Percentiles rank a stretch among this genome's conserved stretches.
phyloP scores from a whole-genome alignment of 2,329 filamentous ascomycete genomes.

The Claviceps africana region DNA sequence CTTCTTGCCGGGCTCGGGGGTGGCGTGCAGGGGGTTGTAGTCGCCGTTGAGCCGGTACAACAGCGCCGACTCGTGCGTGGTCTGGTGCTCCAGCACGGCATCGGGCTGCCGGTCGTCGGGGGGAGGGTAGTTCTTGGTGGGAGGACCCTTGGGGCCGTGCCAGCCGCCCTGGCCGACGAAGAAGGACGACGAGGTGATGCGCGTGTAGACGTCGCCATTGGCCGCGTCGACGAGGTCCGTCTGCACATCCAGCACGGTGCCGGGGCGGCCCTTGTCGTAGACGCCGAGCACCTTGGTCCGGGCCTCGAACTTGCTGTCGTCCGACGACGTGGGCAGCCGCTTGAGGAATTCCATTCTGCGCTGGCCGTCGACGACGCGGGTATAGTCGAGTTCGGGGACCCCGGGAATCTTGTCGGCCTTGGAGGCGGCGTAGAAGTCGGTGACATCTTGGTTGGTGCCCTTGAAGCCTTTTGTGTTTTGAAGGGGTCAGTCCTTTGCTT shows the following conservation, averaged over 20 bases:
- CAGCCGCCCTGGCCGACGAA: slow-evolving; percentile 69
- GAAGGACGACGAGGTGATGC: slow-evolving; percentile 57
- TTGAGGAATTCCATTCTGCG: slow-evolving; percentile 66
- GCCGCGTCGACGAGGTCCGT: slow-evolving; percentile 58
- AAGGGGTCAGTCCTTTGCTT: no score
- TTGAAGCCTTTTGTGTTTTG: slow-evolving; percentile 49
- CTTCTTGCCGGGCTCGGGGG: slow-evolving; percentile 68
- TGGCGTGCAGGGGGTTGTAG: slow-evolving; percentile 86
- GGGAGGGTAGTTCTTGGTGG: slow-evolving; percentile 63
- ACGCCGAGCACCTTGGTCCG: slow-evolving; percentile 68
- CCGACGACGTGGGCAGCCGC: slow-evolving; percentile 57
- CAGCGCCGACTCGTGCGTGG: slow-evolving; percentile 55
- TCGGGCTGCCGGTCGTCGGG: slow-evolving; percentile 64
- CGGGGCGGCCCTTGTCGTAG: slow-evolving; percentile 79
- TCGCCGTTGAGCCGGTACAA: slow-evolving; percentile 81
- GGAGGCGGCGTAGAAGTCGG: slow-evolving; percentile 69
- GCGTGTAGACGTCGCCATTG: slow-evolving; percentile 56
- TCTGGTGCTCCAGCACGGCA: slow-evolving; percentile 54
- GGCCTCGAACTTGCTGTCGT: slow-evolving; percentile 60
- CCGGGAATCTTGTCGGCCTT: slow-evolving; percentile 54
- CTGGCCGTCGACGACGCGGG: slow-evolving; percentile 70
- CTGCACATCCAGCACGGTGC: slow-evolving; percentile 70
- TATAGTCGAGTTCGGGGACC: slow-evolving; percentile 62
- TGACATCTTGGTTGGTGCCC: slow-evolving; percentile 56
- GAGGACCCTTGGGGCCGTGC: slow-evolving; percentile 82